A percentile compares a stretch with the other conserved stretches of the same genome.
These are phyloP conservation scores for Diaporthe citriasiana DNA, from an alignment of 2,329 filamentous ascomycete genomes.

Conservation along the genomic window DNA sequence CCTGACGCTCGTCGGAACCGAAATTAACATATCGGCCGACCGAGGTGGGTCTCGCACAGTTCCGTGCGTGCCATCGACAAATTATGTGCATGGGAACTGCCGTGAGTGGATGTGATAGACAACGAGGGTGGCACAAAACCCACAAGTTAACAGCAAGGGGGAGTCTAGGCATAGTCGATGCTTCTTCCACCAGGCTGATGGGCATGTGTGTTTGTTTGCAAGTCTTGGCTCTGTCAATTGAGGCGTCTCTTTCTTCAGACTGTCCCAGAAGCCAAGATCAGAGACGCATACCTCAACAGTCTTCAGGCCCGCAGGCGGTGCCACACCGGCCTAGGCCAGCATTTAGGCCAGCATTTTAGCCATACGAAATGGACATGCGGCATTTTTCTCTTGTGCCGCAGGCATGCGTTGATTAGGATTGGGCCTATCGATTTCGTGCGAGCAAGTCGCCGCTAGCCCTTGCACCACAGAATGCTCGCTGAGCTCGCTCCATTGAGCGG, in stretches of 20 bases:
- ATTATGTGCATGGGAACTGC: constrained; percentile 38
- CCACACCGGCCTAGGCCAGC: constrained; percentile 22
- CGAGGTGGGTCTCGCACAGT: constrained; percentile 11
- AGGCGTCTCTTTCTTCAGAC: background rate
- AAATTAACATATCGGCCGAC: constrained; percentile 35
- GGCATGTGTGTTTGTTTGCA: background rate
- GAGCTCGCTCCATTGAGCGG: constrained; percentile 24
- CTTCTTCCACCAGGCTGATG: background rate
- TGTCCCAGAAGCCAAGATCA: background rate
- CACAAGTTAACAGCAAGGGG: constrained; percentile 13
- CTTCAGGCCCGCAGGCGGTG: background rate
- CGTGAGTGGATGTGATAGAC: constrained; percentile 31
- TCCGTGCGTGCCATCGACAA: constrained; percentile 28
- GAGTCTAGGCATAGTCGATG: background rate
- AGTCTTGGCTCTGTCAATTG: background rate
- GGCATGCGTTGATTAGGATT: constrained; percentile 32
- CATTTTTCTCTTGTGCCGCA: constrained; percentile 36
- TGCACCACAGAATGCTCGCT: constrained; percentile 15
- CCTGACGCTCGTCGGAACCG: constrained; percentile 33
- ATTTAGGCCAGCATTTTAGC: constrained; percentile 24
- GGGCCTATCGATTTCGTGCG: constrained; percentile 29
- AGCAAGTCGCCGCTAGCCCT: constrained; percentile 14
- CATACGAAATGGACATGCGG: constrained; percentile 32
- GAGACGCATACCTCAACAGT: background rate
- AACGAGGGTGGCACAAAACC: constrained; percentile 24